Conservation (phyloP, 2,329 filamentous ascomycete genomes). For the Colletotrichum lindemuthianum region DNA sequence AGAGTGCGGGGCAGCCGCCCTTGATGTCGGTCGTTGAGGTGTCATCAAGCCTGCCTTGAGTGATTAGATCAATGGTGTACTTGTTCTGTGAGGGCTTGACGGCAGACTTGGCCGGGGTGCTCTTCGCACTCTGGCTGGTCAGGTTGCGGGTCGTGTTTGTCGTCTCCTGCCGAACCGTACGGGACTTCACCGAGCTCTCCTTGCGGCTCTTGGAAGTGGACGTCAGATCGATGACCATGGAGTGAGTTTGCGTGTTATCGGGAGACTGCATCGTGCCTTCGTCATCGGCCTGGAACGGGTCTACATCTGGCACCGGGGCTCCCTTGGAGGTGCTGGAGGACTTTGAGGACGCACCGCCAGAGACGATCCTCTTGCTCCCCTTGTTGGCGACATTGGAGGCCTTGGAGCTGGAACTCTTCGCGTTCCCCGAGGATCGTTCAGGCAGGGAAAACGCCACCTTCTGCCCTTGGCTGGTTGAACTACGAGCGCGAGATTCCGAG, state of each 20-base stretch:
- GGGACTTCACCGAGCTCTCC: constrained; percentile 29
- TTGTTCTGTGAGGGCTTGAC: constrained; percentile 28
- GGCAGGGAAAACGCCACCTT: constrained; percentile 56
- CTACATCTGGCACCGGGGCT: constrained; percentile 19
- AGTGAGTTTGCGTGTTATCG: constrained; percentile 40
- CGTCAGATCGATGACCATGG: constrained; percentile 37
- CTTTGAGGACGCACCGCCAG: constrained; percentile 29
- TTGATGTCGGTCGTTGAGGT: constrained; percentile 30
- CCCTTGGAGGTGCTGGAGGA: constrained; percentile 31
- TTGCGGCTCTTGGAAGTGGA: constrained; percentile 26
- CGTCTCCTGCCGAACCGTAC: constrained; percentile 23
- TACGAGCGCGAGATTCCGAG: constrained; percentile 13
- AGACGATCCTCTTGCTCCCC: constrained; percentile 53
- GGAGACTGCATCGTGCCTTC: constrained; percentile 39
- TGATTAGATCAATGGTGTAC: constrained; percentile 35
- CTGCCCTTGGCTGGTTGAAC: constrained; percentile 40
- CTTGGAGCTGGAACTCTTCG: constrained; percentile 41
- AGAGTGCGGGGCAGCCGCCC: constrained; percentile 56
- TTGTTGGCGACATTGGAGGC: constrained; percentile 50
- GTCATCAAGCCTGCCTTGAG: constrained; percentile 31
- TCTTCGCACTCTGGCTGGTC: constrained; percentile 37
- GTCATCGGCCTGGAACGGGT: constrained; percentile 38
- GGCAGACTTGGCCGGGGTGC: constrained; percentile 23
- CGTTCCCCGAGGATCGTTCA: constrained; percentile 43
- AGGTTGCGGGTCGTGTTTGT: constrained; percentile 36